A percentile compares a stretch with the other conserved stretches of the same genome.
phyloP scores from a whole-genome alignment of 225 moss, liverwort and hornwort species.

The Marchantia polymorpha region DNA sequence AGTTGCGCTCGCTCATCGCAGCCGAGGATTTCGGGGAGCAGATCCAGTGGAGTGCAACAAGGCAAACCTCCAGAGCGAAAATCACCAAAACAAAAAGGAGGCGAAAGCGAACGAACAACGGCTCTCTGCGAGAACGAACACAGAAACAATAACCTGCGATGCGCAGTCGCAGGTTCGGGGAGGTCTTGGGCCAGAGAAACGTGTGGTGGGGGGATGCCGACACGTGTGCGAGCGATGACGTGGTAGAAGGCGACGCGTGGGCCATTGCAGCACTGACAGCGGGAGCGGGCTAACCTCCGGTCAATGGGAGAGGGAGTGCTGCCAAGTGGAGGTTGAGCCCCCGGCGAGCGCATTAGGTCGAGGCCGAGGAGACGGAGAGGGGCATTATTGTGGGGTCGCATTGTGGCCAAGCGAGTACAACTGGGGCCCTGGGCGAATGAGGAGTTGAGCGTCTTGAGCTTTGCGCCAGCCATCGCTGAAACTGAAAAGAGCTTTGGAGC shows the following conservation, averaged over 20 bases:
- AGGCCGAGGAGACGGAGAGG: not conserved
- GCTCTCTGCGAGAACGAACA: too few relatives aligned
- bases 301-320: not conserved
- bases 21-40: too few relatives aligned
- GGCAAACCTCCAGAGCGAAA: too few relatives aligned
- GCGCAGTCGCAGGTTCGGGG: too few relatives aligned
- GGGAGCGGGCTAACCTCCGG: not conserved
- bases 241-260: not conserved
- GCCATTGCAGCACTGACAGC: not conserved
- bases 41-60: too few relatives aligned
- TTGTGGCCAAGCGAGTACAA: not conserved
- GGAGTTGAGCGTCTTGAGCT: not conserved
- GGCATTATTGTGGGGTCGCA: not conserved
- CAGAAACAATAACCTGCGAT: too few relatives aligned
- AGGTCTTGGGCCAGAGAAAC: not conserved
- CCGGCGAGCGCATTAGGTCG: not conserved
- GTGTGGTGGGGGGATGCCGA: not conserved
- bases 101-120: too few relatives aligned
- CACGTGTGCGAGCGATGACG: not conserved
- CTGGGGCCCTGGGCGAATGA: not conserved
- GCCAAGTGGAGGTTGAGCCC: conserved; percentile 10
- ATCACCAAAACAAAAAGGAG: too few relatives aligned
- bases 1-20: too few relatives aligned
- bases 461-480: not conserved
- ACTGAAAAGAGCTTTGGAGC: not conserved